Evolutionary conservation across 2,329 filamentous ascomycete genomes (phyloP).

Genomic region (Didymella arachidicola): DNA sequence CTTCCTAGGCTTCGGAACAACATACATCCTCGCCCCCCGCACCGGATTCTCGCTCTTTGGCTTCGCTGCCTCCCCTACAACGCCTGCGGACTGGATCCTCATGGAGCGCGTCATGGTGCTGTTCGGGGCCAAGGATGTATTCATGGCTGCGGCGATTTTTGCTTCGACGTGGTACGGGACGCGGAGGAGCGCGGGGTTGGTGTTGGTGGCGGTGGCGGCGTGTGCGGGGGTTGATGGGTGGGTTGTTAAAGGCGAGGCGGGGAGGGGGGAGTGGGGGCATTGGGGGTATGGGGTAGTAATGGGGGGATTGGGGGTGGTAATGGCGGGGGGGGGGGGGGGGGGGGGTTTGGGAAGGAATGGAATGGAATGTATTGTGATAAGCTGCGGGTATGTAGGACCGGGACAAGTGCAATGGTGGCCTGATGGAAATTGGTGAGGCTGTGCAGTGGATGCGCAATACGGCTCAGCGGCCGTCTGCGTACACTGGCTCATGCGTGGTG

Average conservation of each 20-base stretch:
- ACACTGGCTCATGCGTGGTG: not conserved
- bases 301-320: slow-evolving; percentile 50
- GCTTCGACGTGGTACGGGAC: slow-evolving; percentile 51
- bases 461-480: not conserved
- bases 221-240: slow-evolving; percentile 58
- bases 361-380: not conserved
- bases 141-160: slow-evolving; percentile 56
- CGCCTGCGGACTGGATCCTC: slow-evolving; percentile 47
- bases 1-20: slow-evolving; percentile 50
- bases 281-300: slow-evolving; percentile 55
- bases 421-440: not conserved
- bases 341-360: not conserved
- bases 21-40: slow-evolving; percentile 51
- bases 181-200: slow-evolving; percentile 53
- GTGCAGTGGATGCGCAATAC: not conserved
- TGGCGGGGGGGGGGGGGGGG: slow-evolving; percentile 40
- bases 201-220: slow-evolving; percentile 52
- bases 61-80: slow-evolving; percentile 37
- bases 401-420: too few relatives aligned
- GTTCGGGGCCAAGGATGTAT: slow-evolving; percentile 60
- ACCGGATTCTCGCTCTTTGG: slow-evolving; percentile 51
- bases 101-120: slow-evolving; percentile 57
- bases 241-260: slow-evolving; percentile 50
- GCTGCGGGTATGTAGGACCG: not conserved
- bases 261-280: slow-evolving; percentile 58